A percentile compares a stretch with the other conserved stretches of the same genome.
Evolutionary conservation across 2,329 filamentous ascomycete species (phyloP).

Genomic region (Apiospora pterosperma): DNA sequence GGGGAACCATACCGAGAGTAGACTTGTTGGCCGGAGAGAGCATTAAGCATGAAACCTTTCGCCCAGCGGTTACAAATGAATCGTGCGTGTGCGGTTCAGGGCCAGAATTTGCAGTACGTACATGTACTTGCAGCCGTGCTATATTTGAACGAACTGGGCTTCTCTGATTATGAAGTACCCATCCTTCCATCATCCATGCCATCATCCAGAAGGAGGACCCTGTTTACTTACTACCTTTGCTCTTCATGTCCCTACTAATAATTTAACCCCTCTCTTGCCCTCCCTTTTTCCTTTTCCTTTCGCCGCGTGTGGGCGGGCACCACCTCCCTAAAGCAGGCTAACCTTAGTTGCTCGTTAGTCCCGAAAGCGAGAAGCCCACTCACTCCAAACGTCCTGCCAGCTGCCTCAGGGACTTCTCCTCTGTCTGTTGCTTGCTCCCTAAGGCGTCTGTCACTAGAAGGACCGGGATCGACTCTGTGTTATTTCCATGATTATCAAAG

Average conservation of each 20-base stretch:
- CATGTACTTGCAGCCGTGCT: not conserved
- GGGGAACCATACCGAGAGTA: not conserved
- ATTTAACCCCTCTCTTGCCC: not conserved
- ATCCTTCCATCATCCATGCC: not conserved
- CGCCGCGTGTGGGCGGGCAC: not conserved
- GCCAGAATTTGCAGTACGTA: too few relatives aligned
- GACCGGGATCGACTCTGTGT: too few relatives aligned
- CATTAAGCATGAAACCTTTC: not conserved
- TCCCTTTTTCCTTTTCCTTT: not conserved
- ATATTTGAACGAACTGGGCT: not conserved
- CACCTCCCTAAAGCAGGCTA: not conserved
- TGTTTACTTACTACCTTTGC: not conserved
- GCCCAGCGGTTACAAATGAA: not conserved
- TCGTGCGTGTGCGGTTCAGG: not conserved
- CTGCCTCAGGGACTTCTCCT: not conserved
- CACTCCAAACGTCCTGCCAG: not conserved
- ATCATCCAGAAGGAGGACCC: not conserved
- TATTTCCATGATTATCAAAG: too few relatives aligned
- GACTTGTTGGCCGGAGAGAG: not conserved
- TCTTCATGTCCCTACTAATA: not conserved
- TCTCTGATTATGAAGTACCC: constrained; percentile 1
- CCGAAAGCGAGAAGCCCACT: not conserved
- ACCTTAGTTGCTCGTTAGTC: constrained; percentile 1
- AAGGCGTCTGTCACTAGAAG: too few relatives aligned
- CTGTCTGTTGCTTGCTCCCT: not conserved